Evolutionary conservation across 2,329 filamentous ascomycete genomes (phyloP).

Genomic region (Aspergillus tanneri): DNA sequence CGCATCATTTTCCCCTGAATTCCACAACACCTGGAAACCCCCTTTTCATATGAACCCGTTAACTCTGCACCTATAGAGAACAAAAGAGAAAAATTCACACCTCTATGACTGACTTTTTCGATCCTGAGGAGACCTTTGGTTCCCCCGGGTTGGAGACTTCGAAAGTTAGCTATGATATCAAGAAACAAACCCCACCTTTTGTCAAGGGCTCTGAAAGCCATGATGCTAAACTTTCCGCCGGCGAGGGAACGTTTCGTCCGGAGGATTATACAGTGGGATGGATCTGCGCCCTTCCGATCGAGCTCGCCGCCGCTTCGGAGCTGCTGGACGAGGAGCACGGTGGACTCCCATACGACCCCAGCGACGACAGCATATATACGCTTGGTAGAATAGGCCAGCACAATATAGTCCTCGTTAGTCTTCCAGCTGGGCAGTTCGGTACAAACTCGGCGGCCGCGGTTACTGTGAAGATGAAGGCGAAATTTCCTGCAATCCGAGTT

Average conservation of each 20-base stretch:
- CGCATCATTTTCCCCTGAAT: too few species aligned
- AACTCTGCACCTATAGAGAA: too few species aligned
- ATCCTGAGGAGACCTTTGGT: too few species aligned
- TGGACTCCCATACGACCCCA: not conserved
- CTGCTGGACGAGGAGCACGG: constrained; percentile 42
- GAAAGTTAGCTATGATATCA: constrained; percentile 32
- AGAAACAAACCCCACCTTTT: constrained; percentile 39
- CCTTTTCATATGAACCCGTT: too few species aligned
- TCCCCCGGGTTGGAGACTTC: constrained; percentile 39
- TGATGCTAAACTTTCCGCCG: constrained; percentile 23
- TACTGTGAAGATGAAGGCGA: constrained; percentile 16
- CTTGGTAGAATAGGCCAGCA: constrained; percentile 21
- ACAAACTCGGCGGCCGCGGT: constrained; percentile 15
- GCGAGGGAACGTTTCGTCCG: constrained; percentile 34
- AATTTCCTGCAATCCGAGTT: constrained; percentile 20
- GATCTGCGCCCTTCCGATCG: constrained; percentile 41
- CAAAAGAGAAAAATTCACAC: too few species aligned
- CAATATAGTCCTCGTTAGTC: constrained; percentile 21
- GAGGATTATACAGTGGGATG: constrained; percentile 43
- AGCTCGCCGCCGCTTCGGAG: constrained; percentile 35
- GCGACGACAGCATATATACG: constrained; percentile 22
- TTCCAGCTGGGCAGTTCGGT: constrained; percentile 18
- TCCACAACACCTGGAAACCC: too few species aligned
- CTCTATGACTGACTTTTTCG: too few species aligned
- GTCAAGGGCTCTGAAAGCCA: constrained; percentile 23